phyloP scores from a whole-genome alignment of 371 early-diverging fungal genomes.

The Syncephalis fuscata region DNA sequence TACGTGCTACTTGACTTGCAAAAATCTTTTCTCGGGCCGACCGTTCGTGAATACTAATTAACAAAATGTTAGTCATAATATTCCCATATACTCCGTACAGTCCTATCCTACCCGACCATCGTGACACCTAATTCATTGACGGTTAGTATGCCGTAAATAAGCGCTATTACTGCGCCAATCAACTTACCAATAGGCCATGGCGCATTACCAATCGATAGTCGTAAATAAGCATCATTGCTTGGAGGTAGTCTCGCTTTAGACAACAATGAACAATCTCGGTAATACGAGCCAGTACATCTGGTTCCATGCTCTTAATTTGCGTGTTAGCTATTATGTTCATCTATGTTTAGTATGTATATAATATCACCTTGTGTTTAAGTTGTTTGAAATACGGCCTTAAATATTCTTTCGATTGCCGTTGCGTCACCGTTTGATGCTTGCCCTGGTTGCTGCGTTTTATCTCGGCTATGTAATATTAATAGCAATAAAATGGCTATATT shows the following conservation, averaged over 20 bases:
- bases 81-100: background rate
- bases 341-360: background rate
- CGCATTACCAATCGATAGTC: slow-evolving; percentile 91
- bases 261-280: slow-evolving; percentile 74
- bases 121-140: slow-evolving; percentile 11
- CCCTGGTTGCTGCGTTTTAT: slow-evolving; percentile 50
- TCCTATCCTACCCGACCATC: slow-evolving; percentile 15
- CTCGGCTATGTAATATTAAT: too few species aligned
- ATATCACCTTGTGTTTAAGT: slow-evolving; percentile 44
- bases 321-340: background rate
- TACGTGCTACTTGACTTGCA: slow-evolving; percentile 77
- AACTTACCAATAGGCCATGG: slow-evolving; percentile 98
- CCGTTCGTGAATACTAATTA: slow-evolving; percentile 84
- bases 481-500: too few species aligned
- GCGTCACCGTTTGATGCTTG: slow-evolving; percentile 63
- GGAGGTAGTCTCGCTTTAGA: slow-evolving; percentile 75
- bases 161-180: slow-evolving; percentile 25
- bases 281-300: slow-evolving; percentile 73
- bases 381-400: slow-evolving; percentile 78
- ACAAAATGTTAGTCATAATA: background rate
- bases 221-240: slow-evolving; percentile 91
- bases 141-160: slow-evolving; percentile 16
- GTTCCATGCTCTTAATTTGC: slow-evolving; percentile 23
- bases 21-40: slow-evolving; percentile 93
- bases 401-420: slow-evolving; percentile 74